Evolutionary conservation across 2,329 filamentous ascomycete species (phyloP).

Genomic region (Fusarium sp.): DNA sequence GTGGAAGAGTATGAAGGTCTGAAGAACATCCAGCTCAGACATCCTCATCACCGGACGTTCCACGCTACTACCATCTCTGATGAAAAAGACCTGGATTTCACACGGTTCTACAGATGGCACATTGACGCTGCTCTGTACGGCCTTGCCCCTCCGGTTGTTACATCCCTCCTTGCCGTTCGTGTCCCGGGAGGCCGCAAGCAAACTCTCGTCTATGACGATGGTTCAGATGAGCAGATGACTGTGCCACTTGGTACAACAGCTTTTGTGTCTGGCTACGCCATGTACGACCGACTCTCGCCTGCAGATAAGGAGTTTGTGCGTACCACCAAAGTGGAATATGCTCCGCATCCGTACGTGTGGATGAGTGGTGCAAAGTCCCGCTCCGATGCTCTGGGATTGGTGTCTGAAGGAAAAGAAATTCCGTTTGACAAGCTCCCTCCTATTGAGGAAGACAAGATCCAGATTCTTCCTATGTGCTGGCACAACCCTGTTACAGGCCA

Average conservation of each 20-base stretch:
- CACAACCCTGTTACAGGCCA: constrained; percentile 77
- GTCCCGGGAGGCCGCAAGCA: constrained; percentile 75
- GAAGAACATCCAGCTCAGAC: constrained; percentile 72
- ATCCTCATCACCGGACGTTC: constrained; percentile 83
- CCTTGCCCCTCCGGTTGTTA: constrained; percentile 78
- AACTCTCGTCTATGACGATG: constrained; percentile 79
- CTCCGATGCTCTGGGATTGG: constrained; percentile 76
- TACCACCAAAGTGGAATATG: constrained; percentile 77
- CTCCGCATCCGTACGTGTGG: constrained; percentile 84
- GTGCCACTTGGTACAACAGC: constrained; percentile 82
- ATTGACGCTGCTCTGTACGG: constrained; percentile 83
- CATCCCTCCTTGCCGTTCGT: constrained; percentile 77
- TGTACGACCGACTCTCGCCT: constrained; percentile 74
- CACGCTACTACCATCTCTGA: constrained; percentile 72
- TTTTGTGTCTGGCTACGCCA: constrained; percentile 76
- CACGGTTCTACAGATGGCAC: constrained; percentile 80
- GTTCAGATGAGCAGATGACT: constrained; percentile 70
- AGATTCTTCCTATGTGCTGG: constrained; percentile 81
- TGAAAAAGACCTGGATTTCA: constrained; percentile 61
- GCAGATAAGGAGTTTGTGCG: constrained; percentile 75
- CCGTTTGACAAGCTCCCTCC: constrained; percentile 68
- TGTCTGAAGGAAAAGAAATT: constrained; percentile 74
- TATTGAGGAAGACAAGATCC: constrained; percentile 73
- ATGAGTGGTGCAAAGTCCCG: constrained; percentile 76
- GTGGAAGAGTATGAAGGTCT: constrained; percentile 78